Base-by-base conservation (phyloP, 2,329 filamentous ascomycete species). In the Ophiostoma ips region DNA sequence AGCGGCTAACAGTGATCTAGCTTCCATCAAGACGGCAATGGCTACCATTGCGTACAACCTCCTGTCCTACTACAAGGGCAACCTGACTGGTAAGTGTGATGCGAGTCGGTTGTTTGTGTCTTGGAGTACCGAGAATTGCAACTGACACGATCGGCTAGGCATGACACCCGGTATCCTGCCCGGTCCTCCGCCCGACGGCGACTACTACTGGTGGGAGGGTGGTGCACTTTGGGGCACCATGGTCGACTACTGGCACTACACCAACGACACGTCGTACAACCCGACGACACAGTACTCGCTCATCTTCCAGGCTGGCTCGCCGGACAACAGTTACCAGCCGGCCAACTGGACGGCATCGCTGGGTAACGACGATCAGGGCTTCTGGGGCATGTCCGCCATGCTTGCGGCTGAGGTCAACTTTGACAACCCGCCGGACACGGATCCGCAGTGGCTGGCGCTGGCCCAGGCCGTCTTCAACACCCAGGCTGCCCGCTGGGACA, bases 331-430 rank as follows among this genome's bases (percentile, higher is more conserved):
- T 41, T 77, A 69, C 61, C 68, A 73, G 67, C 73, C 73, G 0
- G 53, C 56, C 2, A 73, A 73, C 57, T 63, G 65, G 52, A 68
- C 70, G 2, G 63, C 61, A 3, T 61, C 60, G 3, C 59, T 70
- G 36, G 75, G 74, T 46, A 81, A 80, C 57, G 77, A 80, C 55
- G 77, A 80, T 54, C 76, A 80, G 62, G 71, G 69, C 13, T 74
- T 75, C 60, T 81, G 77, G 77, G 74, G 67, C 40, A 67, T 77
- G 56, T 68, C 72, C 2, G 74, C 74, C 11, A 71, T 80, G 65
- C 68, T 68, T 2, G 77, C 76, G 1, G 74, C 73, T 30, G 77
- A 81, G 59, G 61, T 67, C 49, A 67, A 68, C 43, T 75, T 78
- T 54, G 70, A 72, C 3, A 64, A 71, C 53, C 68, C 68, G 9